phyloP scores from a whole-genome alignment of 306 rosid genomes.

The Notholithocarpus densiflorus region DNA sequence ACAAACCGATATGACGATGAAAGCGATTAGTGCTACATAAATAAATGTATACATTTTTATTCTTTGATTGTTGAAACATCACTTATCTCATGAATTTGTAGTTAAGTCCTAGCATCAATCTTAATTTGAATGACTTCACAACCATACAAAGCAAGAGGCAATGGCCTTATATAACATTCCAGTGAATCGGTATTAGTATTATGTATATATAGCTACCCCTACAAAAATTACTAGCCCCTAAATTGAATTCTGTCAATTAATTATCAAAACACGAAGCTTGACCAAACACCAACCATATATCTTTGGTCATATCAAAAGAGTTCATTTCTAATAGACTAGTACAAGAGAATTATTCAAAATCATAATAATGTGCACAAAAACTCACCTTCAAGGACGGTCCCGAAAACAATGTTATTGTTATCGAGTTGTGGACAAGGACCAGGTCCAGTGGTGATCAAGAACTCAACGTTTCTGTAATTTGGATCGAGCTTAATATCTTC shows the following conservation, averaged over 20 bases:
- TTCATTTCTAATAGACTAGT: not conserved
- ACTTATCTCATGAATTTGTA: too few relatives aligned
- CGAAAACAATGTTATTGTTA: conserved; percentile 71
- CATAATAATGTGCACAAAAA: not conserved
- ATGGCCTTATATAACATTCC: not conserved
- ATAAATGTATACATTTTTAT: too few relatives aligned
- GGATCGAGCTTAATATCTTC: conserved; percentile 69
- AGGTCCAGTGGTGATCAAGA: conserved; percentile 86
- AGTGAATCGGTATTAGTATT: not conserved
- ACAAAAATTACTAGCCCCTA: not conserved
- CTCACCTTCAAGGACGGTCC: conserved; percentile 70
- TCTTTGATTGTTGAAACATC: too few relatives aligned
- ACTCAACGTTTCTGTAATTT: conserved; percentile 69
- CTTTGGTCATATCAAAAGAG: not conserved
- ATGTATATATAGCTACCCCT: not conserved
- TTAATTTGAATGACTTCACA: not conserved
- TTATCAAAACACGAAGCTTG: not conserved
- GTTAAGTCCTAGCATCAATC: too few relatives aligned
- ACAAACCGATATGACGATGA: too few relatives aligned
- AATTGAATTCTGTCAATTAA: not conserved
- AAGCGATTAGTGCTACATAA: too few relatives aligned
- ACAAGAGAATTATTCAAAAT: not conserved
- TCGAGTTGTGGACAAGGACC: conserved; percentile 90
- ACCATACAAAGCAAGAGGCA: not conserved
- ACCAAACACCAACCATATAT: not conserved